These are phyloP conservation scores for Jaminaea rosea DNA, from an alignment of 1,284 basidiomycete genomes.

Conservation along the genomic window DNA sequence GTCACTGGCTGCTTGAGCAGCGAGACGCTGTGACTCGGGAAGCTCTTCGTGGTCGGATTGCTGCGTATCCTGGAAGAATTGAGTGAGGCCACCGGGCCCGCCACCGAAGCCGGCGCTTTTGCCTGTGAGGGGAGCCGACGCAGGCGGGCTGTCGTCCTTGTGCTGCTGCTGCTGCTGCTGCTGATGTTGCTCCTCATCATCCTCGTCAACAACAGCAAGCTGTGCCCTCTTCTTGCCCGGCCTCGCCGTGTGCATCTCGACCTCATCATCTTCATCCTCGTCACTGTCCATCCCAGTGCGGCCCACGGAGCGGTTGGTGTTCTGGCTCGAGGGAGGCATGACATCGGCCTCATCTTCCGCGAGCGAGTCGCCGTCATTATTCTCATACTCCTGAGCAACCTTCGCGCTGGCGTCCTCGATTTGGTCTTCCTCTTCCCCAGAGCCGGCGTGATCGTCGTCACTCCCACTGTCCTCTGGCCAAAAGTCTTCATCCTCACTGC, in stretches of 20 bases:
- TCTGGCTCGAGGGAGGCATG: slow-evolving; percentile 8
- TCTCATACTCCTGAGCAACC: slow-evolving; percentile 11
- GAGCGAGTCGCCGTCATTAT: slow-evolving; percentile 17
- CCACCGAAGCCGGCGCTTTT: background rate
- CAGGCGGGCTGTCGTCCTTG: background rate
- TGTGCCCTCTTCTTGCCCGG: background rate
- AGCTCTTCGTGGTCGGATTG: no score
- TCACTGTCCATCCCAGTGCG: slow-evolving; percentile 18
- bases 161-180: background rate
- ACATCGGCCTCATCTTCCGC: slow-evolving; percentile 4
- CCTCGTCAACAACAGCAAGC: slow-evolving; percentile 10
- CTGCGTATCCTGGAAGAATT: slow-evolving; percentile 1
- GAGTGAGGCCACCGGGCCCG: slow-evolving; percentile 2
- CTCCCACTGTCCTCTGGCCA: slow-evolving; percentile 1
- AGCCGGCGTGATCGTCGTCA: no score
- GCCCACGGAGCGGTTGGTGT: slow-evolving; percentile 4
- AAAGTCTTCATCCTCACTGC: slow-evolving; percentile 6
- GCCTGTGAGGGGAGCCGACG: background rate
- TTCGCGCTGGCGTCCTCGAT: slow-evolving; percentile 3
- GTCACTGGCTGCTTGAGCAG: background rate
- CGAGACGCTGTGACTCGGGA: background rate
- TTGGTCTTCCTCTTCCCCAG: slow-evolving; percentile 3
- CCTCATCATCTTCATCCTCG: slow-evolving; percentile 17
- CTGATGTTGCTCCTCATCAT: slow-evolving; percentile 5
- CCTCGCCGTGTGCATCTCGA: background rate